Evolutionary conservation across 768 basidiomycete genomes (phyloP).

Genomic region (Naganishia kalamii): DNA sequence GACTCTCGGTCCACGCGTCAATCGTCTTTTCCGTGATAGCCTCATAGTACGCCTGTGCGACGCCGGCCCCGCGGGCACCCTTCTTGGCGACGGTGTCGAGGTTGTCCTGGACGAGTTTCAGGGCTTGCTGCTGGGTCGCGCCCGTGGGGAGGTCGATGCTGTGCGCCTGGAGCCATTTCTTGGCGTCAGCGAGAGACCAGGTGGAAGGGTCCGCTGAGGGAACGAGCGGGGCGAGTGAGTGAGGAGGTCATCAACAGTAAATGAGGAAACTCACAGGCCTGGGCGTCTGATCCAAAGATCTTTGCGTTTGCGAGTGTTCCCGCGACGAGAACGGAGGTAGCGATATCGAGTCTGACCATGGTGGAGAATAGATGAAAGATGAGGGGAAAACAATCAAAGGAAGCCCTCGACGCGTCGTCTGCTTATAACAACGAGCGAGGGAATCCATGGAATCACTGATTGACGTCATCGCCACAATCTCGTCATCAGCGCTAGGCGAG

Average conservation of each 20-base stretch:
- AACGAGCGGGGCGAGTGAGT: neutral
- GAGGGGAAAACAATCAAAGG: neutral
- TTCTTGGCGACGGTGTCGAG: conserved; percentile 41
- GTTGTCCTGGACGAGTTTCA: conserved; percentile 48
- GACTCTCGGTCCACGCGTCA: conserved; percentile 71
- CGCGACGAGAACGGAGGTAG: conserved; percentile 45
- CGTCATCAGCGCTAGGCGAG: too few relatives aligned
- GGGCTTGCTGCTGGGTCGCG: conserved; percentile 48
- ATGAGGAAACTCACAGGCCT: conserved; percentile 48
- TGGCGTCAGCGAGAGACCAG: conserved; percentile 64
- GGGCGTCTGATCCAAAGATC: conserved; percentile 46
- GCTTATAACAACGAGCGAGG: too few relatives aligned
- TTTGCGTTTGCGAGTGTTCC: conserved; percentile 42
- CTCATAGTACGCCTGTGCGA: conserved; percentile 45
- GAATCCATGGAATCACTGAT: too few relatives aligned
- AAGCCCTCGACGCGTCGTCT: too few relatives aligned
- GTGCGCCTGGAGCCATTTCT: conserved; percentile 64
- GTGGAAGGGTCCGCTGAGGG: conserved; percentile 40
- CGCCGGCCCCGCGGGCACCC: conserved; percentile 38
- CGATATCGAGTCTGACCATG: conserved; percentile 37
- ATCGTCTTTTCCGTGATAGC: conserved; percentile 58
- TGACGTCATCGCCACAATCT: too few relatives aligned
- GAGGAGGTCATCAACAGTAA: neutral
- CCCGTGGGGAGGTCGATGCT: conserved; percentile 54
- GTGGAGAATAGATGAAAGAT: neutral